These are phyloP conservation scores for Thecaphora frezii DNA, from an alignment of 1,284 basidiomycete species.

Conservation along the genomic window DNA sequence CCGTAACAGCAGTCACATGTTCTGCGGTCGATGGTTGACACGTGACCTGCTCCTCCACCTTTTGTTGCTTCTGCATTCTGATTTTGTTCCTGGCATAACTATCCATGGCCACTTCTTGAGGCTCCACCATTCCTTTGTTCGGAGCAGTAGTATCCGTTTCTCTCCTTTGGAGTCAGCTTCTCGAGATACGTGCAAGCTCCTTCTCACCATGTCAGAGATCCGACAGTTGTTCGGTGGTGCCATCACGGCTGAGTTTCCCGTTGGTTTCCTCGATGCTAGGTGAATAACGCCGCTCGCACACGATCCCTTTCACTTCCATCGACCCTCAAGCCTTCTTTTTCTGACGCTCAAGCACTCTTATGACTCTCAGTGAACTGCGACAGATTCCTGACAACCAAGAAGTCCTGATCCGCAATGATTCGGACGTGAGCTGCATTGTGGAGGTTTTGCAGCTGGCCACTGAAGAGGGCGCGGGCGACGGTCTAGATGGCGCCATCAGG, in stretches of 20 bases:
- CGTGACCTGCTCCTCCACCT: too few species aligned
- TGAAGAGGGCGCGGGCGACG: constrained; percentile 64
- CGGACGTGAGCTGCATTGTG: constrained; percentile 76
- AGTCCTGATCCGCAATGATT: constrained; percentile 76
- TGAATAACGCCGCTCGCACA: constrained; percentile 57
- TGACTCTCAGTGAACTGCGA: constrained; percentile 70
- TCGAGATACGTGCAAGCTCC: too few species aligned
- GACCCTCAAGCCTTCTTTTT: not conserved
- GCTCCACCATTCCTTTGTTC: too few species aligned
- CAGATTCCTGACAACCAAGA: constrained; percentile 98
- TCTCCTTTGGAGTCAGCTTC: too few species aligned
- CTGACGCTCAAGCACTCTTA: not conserved
- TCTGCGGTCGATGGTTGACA: too few species aligned
- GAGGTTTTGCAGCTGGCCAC: constrained; percentile 81
- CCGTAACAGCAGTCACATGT: too few species aligned
- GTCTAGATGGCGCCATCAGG: constrained; percentile 52
- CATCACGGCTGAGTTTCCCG: constrained; percentile 69
- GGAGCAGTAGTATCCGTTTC: too few species aligned
- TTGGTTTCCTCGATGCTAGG: constrained; percentile 79
- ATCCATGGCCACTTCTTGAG: too few species aligned
- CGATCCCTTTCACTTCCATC: not conserved
- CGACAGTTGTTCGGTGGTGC: constrained; percentile 68
- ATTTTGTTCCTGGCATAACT: too few species aligned
- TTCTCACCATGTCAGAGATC: not conserved
- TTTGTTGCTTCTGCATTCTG: too few species aligned